Conservation (phyloP, 139 green algal genomes). For the Chlorella ohadii region DNA sequence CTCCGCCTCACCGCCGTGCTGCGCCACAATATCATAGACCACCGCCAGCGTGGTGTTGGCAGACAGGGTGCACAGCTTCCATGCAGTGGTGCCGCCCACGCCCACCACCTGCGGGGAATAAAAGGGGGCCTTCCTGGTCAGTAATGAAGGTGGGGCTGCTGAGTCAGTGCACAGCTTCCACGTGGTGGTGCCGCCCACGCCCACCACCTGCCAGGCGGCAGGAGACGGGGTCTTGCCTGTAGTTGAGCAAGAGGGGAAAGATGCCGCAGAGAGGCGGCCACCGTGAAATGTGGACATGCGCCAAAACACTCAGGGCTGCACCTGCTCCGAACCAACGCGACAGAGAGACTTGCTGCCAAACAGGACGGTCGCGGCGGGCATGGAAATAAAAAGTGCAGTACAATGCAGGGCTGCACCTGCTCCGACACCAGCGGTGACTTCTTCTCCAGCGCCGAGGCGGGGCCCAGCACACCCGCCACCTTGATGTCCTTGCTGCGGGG, state of each 20-base stretch:
- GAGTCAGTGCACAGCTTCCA: conserved; percentile 92
- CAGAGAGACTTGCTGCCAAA: too few species aligned
- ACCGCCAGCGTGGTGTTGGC: conserved; percentile 78
- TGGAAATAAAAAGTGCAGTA: too few species aligned
- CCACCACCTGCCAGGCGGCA: conserved; percentile 88
- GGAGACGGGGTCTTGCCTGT: too few species aligned
- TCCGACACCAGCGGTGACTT: conserved; percentile 87
- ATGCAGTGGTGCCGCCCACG: conserved; percentile 90
- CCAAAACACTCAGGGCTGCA: too few species aligned
- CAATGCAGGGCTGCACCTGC: conserved; percentile 32
- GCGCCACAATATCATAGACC: conserved; percentile 85
- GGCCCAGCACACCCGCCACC: conserved; percentile 85
- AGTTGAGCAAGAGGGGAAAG: too few species aligned
- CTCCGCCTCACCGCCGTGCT: conserved; percentile 31
- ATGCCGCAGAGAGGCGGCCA: too few species aligned
- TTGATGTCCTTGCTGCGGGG: conserved; percentile 68
- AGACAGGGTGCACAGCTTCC: conserved; percentile 87
- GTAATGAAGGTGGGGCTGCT: too few species aligned
- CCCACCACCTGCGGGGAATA: conserved; percentile 79
- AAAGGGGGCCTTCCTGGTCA: too few species aligned
- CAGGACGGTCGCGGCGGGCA: too few species aligned
- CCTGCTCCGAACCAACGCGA: too few species aligned
- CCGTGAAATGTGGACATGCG: too few species aligned
- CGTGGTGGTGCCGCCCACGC: conserved; percentile 87
- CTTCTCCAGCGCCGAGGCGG: conserved; percentile 80